Evolutionary conservation across 1,139 yeast genomes (phyloP).

Genomic region (Debaryomycetaceae sp.): DNA sequence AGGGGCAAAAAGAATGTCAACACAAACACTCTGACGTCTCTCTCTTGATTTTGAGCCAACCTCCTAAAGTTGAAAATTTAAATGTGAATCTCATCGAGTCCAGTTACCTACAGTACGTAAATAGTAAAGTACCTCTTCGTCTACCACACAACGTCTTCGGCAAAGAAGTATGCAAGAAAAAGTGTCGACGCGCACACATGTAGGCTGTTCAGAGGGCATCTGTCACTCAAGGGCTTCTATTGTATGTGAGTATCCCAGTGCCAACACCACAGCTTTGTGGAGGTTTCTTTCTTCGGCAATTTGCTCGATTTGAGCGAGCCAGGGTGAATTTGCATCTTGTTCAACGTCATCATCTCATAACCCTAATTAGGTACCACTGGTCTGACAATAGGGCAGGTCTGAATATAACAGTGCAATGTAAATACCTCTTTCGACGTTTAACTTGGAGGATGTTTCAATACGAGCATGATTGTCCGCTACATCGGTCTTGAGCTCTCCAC

Average conservation of each 20-base stretch:
- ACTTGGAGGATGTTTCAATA: no score
- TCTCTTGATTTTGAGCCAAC: neutral
- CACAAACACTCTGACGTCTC: neutral
- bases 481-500: neutral
- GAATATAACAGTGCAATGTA: no score
- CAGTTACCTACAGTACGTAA: neutral
- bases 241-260: no score
- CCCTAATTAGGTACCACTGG: neutral
- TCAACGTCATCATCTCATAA: neutral
- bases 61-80: neutral
- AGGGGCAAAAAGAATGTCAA: neutral
- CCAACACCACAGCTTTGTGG: neutral
- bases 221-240: no score
- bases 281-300: neutral
- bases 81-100: neutral
- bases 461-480: neutral
- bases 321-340: neutral
- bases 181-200: no score
- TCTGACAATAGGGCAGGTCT: no score
- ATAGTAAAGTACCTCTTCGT: no score
- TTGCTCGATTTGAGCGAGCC: neutral
- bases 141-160: no score
- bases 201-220: no score
- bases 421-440: no score
- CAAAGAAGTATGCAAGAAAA: no score